A percentile compares a stretch with the other conserved stretches of the same genome.
These are phyloP conservation scores for Petunia hybrid DNA, from an alignment of 305 asterid species.

Conservation along the genomic window DNA sequence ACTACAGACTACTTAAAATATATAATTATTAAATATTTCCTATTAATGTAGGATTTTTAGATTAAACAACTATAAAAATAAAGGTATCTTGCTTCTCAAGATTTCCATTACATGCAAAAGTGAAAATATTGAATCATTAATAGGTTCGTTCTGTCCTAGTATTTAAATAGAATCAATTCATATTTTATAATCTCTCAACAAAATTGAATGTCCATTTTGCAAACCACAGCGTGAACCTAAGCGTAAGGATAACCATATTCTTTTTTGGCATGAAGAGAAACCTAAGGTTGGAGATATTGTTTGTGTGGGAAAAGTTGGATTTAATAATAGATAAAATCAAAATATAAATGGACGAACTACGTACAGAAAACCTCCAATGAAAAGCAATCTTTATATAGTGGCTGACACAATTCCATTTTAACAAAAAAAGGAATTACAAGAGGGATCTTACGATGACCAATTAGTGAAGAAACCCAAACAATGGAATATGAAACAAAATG, in stretches of 20 bases:
- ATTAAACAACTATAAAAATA: neutral
- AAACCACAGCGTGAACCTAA: neutral
- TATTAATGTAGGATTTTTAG: neutral
- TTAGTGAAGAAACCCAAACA: neutral
- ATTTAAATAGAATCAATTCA: neutral
- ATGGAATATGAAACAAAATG: neutral
- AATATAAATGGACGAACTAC: neutral
- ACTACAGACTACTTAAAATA: neutral
- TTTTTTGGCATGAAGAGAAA: slow-evolving; percentile 1
- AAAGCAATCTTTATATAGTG: slow-evolving; percentile 3
- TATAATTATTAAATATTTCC: neutral
- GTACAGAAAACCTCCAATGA: neutral
- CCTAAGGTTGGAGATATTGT: neutral
- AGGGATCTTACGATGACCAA: neutral
- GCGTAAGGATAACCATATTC: neutral
- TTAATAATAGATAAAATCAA: neutral
- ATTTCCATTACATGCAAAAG: neutral
- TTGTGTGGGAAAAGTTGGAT: neutral
- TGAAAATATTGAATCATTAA: neutral
- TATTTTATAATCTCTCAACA: neutral
- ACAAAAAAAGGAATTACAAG: slow-evolving; percentile 14
- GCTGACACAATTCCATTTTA: slow-evolving; percentile 27
- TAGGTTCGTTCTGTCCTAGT: neutral
- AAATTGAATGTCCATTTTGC: no score
- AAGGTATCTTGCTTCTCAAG: neutral